Evolutionary conservation across 1,284 basidiomycete genomes (phyloP).

Genomic region (Coniferiporia sulphurascens): DNA sequence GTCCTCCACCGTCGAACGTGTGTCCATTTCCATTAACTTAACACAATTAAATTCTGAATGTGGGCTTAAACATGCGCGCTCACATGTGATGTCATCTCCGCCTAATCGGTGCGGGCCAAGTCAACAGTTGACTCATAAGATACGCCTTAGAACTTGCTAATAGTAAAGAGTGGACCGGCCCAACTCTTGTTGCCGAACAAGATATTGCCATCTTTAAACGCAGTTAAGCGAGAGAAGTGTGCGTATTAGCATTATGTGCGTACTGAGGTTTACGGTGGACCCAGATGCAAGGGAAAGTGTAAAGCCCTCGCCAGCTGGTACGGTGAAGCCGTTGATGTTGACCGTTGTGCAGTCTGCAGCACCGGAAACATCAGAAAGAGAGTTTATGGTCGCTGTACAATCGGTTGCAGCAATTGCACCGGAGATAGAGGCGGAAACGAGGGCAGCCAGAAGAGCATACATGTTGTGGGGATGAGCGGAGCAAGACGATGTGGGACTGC

Average conservation of each 20-base stretch:
- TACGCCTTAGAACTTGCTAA: constrained; percentile 15
- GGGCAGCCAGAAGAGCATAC: constrained; percentile 11
- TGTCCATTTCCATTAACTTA: constrained; percentile 38
- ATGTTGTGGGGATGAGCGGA: constrained; percentile 1
- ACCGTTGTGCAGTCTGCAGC: constrained; percentile 45
- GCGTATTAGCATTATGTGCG: constrained; percentile 14
- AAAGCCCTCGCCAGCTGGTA: constrained; percentile 31
- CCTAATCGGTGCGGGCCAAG: constrained; percentile 13
- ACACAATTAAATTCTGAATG: background rate
- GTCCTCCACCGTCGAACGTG: constrained; percentile 37
- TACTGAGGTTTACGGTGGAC: constrained; percentile 36
- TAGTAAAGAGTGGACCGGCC: constrained; percentile 32
- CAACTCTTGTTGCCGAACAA: constrained; percentile 30
- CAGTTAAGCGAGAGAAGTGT: background rate
- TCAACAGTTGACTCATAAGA: background rate
- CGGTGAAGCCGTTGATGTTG: constrained; percentile 41
- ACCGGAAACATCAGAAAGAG: constrained; percentile 36
- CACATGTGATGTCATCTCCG: constrained; percentile 28
- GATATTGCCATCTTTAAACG: constrained; percentile 28
- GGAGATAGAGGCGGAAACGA: background rate
- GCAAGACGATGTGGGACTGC: background rate
- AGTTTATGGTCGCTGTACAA: constrained; percentile 40
- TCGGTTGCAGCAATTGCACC: constrained; percentile 15
- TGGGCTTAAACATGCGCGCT: background rate
- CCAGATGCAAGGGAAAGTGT: constrained; percentile 25